A percentile compares a stretch with the other conserved stretches of the same genome.
Conservation (phyloP, 306 rosid species). For the Pterocarpus santalinus region DNA sequence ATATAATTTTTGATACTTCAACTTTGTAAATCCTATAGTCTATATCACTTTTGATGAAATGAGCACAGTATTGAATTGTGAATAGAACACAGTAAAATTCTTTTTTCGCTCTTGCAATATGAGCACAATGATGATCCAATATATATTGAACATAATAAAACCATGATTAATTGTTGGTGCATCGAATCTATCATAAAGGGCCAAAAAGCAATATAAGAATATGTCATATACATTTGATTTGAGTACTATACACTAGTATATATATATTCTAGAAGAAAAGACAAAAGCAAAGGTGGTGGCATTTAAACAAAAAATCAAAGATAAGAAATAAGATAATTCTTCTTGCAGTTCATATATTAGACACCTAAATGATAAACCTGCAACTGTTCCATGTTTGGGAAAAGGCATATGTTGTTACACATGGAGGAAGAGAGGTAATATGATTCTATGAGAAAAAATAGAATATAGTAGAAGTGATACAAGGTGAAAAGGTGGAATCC, state of each 20-base stretch:
- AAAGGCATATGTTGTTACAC: neutral
- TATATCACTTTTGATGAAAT: too few species aligned
- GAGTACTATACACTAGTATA: too few species aligned
- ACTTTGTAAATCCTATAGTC: too few species aligned
- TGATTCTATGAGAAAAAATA: neutral
- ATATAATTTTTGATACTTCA: too few species aligned
- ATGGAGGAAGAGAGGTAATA: neutral
- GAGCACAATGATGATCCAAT: too few species aligned
- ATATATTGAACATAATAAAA: too few species aligned
- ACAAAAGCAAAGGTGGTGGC: slow-evolving; percentile 37
- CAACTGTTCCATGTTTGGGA: neutral
- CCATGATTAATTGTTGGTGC: neutral
- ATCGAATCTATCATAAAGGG: slow-evolving; percentile 4
- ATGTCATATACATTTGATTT: neutral
- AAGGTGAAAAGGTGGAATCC: too few species aligned
- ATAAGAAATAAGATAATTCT: too few species aligned
- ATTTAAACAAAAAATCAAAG: slow-evolving; percentile 27
- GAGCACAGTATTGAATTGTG: too few species aligned
- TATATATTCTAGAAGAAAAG: slow-evolving; percentile 7
- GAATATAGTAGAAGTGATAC: too few species aligned
- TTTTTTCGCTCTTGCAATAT: too few species aligned
- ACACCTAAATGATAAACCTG: neutral
- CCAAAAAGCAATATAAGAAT: neutral
- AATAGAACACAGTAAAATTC: too few species aligned
- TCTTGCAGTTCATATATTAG: neutral